phyloP scores from a whole-genome alignment of 139 green algal genomes.

The Auxenochlorella pyrenoidosa region DNA sequence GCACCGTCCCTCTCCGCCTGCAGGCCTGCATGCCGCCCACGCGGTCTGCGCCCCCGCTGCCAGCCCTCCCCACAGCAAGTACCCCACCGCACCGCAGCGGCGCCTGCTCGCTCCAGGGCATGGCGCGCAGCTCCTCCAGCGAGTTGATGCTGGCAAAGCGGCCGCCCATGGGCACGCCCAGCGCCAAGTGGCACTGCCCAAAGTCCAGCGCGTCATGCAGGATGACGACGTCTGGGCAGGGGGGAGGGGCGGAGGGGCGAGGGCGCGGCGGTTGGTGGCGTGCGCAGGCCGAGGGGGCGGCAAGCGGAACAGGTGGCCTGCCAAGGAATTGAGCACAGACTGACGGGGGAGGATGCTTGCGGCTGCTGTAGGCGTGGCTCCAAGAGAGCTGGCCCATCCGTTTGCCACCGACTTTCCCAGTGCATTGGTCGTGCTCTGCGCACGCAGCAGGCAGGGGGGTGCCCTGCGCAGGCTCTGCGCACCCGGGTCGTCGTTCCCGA shows the following conservation, averaged over 20 bases:
- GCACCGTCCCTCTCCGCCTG: no score
- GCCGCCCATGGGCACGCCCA: constrained; percentile 89
- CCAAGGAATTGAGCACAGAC: no score
- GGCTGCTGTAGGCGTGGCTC: no score
- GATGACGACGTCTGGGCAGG: constrained; percentile 79
- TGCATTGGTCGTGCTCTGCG: no score
- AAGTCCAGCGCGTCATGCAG: constrained; percentile 95
- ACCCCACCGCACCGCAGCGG: constrained; percentile 77
- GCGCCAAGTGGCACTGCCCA: constrained; percentile 93
- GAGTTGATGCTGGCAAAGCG: constrained; percentile 72
- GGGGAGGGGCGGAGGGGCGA: not conserved
- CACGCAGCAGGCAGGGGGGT: not conserved
- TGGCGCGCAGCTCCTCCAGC: constrained; percentile 80
- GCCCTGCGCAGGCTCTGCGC: not conserved
- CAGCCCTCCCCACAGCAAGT: not conserved
- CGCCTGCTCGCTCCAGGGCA: constrained; percentile 84
- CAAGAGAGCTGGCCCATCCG: no score
- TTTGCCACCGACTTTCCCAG: no score
- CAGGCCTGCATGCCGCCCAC: no score
- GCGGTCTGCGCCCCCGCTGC: not conserved
- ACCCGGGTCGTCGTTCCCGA: constrained; percentile 64
- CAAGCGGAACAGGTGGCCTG: no score
- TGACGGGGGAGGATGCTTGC: no score
- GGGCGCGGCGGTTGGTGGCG: not conserved
- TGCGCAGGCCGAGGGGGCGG: no score